Conservation (phyloP, 257 asterid species). For the Scutellaria baicalensis region DNA sequence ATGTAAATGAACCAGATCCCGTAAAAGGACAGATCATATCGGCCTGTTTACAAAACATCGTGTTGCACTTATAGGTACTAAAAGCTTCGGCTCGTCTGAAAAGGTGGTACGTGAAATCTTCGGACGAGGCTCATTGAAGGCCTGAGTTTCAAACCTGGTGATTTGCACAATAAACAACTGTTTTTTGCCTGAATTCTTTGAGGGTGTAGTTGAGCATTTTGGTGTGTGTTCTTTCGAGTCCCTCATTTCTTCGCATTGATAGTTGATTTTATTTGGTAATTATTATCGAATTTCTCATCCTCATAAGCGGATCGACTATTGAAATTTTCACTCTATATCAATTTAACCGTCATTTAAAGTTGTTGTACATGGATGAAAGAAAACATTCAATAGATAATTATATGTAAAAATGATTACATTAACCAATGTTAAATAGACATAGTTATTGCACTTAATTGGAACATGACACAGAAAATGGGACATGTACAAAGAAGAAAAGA, state of each 20-base stretch:
- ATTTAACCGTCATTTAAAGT: too few species aligned
- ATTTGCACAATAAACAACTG: background rate
- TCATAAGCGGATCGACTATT: too few species aligned
- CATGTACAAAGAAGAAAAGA: too few species aligned
- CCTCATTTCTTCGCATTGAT: background rate
- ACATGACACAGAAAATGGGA: too few species aligned
- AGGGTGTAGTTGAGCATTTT: background rate
- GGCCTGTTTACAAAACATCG: background rate
- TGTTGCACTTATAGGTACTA: slow-evolving; percentile 20
- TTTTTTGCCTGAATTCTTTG: background rate
- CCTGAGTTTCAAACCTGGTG: slow-evolving; percentile 20
- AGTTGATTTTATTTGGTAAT: background rate
- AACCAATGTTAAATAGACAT: too few species aligned
- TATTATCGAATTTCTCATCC: too few species aligned
- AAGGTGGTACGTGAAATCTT: slow-evolving; percentile 46
- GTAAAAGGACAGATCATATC: background rate
- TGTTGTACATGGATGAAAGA: too few species aligned
- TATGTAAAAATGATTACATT: too few species aligned
- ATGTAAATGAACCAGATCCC: too few species aligned
- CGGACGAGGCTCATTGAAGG: slow-evolving; percentile 37
- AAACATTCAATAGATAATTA: too few species aligned
- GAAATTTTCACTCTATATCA: too few species aligned
- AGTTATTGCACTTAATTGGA: too few species aligned
- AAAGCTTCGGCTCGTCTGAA: slow-evolving; percentile 41
- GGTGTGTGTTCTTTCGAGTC: background rate